Evolutionary conservation across 2,329 filamentous ascomycete species (phyloP).

Genomic region (Dichotomopilus funicola): DNA sequence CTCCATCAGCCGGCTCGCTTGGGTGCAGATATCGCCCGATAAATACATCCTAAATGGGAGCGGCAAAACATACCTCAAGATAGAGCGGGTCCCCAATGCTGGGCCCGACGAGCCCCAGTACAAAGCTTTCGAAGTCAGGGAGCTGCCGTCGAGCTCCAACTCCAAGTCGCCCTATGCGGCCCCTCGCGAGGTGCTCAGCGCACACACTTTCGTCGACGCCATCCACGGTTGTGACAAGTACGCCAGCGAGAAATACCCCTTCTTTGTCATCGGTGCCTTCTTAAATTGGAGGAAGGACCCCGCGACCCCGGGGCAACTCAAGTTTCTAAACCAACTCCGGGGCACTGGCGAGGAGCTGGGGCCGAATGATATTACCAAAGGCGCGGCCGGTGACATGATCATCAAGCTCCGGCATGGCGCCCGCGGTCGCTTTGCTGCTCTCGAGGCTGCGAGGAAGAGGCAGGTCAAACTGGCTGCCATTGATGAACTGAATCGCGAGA

Average conservation of each 20-base stretch:
- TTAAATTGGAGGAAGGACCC: constrained; percentile 64
- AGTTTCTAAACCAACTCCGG: constrained; percentile 62
- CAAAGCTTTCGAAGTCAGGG: constrained; percentile 43
- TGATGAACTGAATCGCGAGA: constrained; percentile 34
- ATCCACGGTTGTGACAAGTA: constrained; percentile 82
- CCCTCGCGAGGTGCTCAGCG: constrained; percentile 61
- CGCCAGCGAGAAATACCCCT: constrained; percentile 59
- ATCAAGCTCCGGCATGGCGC: constrained; percentile 85
- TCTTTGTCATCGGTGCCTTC: constrained; percentile 57
- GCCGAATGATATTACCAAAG: constrained; percentile 60
- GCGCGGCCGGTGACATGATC: constrained; percentile 82
- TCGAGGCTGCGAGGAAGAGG: constrained; percentile 48
- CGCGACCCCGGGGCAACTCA: constrained; percentile 60
- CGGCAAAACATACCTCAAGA: constrained; percentile 54
- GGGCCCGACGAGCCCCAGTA: constrained; percentile 28
- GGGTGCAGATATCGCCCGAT: constrained; percentile 70
- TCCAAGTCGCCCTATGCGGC: constrained; percentile 57
- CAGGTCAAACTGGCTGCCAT: constrained; percentile 33
- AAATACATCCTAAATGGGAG: constrained; percentile 64
- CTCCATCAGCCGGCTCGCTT: constrained; percentile 65
- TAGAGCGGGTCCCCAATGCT: constrained; percentile 38
- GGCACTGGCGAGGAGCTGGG: constrained; percentile 48
- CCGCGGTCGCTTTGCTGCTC: constrained; percentile 51
- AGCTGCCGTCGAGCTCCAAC: constrained; percentile 34
- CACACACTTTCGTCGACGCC: constrained; percentile 63